A percentile compares a stretch with the other conserved stretches of the same genome.
Evolutionary conservation across 495 filamentous ascomycete species (phyloP).

Genomic region (Parathielavia hyrcaniae): DNA sequence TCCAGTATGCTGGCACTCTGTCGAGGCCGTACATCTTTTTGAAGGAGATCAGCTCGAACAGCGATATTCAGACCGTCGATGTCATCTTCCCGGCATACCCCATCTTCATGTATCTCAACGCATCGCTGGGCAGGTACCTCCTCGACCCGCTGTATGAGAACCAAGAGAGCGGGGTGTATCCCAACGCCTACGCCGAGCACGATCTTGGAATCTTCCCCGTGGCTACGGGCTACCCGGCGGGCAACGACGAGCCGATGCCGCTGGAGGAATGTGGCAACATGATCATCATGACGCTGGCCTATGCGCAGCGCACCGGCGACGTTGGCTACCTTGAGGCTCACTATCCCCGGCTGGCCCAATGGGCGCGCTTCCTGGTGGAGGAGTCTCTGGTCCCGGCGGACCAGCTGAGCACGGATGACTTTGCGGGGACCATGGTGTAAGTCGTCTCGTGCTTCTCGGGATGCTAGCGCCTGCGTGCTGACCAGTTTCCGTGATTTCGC

Average conservation of each 20-base stretch:
- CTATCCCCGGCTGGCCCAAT: slow-evolving; percentile 74
- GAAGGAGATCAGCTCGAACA: slow-evolving; percentile 93
- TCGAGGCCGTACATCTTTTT: slow-evolving; percentile 76
- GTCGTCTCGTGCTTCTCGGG: slow-evolving; percentile 1
- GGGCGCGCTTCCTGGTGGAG: slow-evolving; percentile 80
- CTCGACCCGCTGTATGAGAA: slow-evolving; percentile 87
- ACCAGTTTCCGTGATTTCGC: neutral
- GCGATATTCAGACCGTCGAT: slow-evolving; percentile 91
- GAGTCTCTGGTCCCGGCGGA: slow-evolving; percentile 73
- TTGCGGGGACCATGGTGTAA: slow-evolving; percentile 69
- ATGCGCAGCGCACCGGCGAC: slow-evolving; percentile 43
- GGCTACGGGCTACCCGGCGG: slow-evolving; percentile 79
- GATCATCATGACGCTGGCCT: slow-evolving; percentile 78
- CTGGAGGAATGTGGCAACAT: slow-evolving; percentile 96
- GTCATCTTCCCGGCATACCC: slow-evolving; percentile 91
- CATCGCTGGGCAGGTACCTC: slow-evolving; percentile 73
- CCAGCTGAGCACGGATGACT: slow-evolving; percentile 90
- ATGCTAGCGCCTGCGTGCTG: neutral
- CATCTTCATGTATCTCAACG: slow-evolving; percentile 85
- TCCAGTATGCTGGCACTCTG: slow-evolving; percentile 72
- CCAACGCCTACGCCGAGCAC: slow-evolving; percentile 79
- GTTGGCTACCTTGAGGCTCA: slow-evolving; percentile 44
- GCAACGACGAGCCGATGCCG: slow-evolving; percentile 85
- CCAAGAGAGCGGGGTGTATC: slow-evolving; percentile 84
- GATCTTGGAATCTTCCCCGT: slow-evolving; percentile 91